Percentiles rank a stretch among this genome's conserved stretches.
These are phyloP conservation scores for Microthyrium microscopicum DNA, from an alignment of 2,329 filamentous ascomycete genomes.

Conservation along the genomic window DNA sequence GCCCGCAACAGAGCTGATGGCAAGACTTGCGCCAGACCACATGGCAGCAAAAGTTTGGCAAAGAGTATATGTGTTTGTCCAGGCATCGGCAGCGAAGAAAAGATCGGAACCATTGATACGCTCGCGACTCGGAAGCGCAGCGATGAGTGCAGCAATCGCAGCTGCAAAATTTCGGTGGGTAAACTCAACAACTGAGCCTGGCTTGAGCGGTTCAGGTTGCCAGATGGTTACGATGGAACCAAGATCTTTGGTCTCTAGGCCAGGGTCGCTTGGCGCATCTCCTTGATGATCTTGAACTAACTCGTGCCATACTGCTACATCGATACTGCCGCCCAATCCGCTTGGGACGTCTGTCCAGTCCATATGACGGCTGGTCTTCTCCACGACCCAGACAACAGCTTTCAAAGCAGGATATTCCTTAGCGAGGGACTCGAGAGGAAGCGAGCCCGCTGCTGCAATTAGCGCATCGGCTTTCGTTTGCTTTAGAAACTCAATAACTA, in stretches of 20 bases:
- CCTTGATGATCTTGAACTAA: constrained; percentile 55
- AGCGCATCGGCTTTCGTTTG: constrained; percentile 63
- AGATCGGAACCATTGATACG: constrained; percentile 60
- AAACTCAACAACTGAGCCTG: constrained; percentile 54
- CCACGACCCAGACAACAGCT: constrained; percentile 81
- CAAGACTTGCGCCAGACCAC: constrained; percentile 68
- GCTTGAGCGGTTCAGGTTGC: constrained; percentile 32
- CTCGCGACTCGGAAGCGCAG: constrained; percentile 57
- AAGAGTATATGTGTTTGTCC: constrained; percentile 65
- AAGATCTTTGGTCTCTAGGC: constrained; percentile 39
- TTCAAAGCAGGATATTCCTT: constrained; percentile 52
- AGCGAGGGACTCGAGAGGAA: constrained; percentile 60
- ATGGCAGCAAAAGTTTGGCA: constrained; percentile 67
- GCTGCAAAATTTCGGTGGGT: constrained; percentile 74
- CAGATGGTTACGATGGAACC: constrained; percentile 47
- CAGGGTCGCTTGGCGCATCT: constrained; percentile 48
- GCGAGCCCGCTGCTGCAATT: constrained; percentile 69
- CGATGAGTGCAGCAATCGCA: constrained; percentile 63
- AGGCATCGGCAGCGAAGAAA: constrained; percentile 68
- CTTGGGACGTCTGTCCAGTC: constrained; percentile 85
- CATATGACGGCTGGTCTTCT: constrained; percentile 78
- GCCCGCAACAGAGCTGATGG: constrained; percentile 75
- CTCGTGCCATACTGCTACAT: constrained; percentile 86
- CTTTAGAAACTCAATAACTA: constrained; percentile 54
- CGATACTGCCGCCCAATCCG: constrained; percentile 55